These are phyloP conservation scores for Chaetomium fimeti DNA, from an alignment of 495 filamentous ascomycete genomes.

Conservation along the genomic window DNA sequence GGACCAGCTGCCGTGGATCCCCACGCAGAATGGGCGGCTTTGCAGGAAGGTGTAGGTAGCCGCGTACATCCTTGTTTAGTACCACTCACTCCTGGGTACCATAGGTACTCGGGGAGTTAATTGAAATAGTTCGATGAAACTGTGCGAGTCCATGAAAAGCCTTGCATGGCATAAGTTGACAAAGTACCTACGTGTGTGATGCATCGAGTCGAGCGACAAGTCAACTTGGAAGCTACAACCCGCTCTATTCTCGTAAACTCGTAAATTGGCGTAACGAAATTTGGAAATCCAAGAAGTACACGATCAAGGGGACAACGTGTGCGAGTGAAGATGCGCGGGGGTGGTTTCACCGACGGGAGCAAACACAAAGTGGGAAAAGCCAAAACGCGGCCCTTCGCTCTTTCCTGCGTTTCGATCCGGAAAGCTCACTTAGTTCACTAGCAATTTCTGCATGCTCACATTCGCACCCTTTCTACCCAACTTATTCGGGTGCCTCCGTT, in stretches of 20 bases:
- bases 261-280: neutral
- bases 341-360: neutral
- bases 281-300: neutral
- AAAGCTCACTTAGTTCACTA: neutral
- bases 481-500: no score
- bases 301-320: neutral
- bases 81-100: no score
- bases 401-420: neutral
- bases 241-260: neutral
- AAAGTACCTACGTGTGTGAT: no score
- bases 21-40: conserved; percentile 42
- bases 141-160: no score
- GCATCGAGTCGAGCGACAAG: no score
- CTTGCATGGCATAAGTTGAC: no score
- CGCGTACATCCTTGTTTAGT: neutral
- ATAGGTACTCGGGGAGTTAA: no score
- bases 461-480: neutral
- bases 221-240: no score
- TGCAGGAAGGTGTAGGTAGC: conserved; percentile 26
- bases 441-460: neutral
- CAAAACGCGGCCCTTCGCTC: conserved; percentile 1
- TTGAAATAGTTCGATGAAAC: no score
- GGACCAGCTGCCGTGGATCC: conserved; percentile 26
- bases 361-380: neutral
- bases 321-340: neutral